A percentile compares a stretch with the other conserved stretches of the same genome.
Conservation (phyloP, 768 basidiomycete species). For the Infundibulicybe gibba region DNA sequence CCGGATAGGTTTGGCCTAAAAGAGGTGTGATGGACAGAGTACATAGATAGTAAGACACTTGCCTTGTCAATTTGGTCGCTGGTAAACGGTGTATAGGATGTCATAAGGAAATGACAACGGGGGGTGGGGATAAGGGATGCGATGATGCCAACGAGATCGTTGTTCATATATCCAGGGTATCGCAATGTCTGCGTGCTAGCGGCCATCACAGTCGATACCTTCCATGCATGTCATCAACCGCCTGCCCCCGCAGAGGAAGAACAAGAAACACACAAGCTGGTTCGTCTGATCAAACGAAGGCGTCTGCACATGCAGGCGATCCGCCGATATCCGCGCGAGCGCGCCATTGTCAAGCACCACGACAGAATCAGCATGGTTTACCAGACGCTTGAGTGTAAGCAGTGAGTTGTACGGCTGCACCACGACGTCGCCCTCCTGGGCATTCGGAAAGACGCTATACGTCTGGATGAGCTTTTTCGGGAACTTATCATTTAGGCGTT, state of each 20-base stretch:
- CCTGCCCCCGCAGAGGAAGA: background rate
- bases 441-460: conserved; percentile 97
- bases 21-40: background rate
- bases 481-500: conserved; percentile 95
- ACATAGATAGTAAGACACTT: conserved; percentile 9
- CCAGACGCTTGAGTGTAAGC: conserved; percentile 87
- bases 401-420: conserved; percentile 98
- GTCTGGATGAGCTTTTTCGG: conserved; percentile 99
- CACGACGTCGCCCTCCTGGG: conserved; percentile 92
- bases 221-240: background rate
- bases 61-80: conserved; percentile 97
- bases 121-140: conserved; percentile 97
- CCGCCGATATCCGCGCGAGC: conserved; percentile 87
- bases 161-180: conserved; percentile 99
- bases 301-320: conserved; percentile 84
- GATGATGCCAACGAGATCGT: conserved; percentile 95
- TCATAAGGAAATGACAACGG: conserved; percentile 97
- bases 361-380: conserved; percentile 95
- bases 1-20: conserved; percentile 88
- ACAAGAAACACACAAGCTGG: conserved; percentile 58
- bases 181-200: conserved; percentile 95
- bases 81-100: conserved; percentile 97
- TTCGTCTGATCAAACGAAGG: conserved; percentile 91
- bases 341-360: conserved; percentile 98
- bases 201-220: conserved; percentile 98